phyloP scores from a whole-genome alignment of 1,284 basidiomycete genomes.

The Mycena sp. region DNA sequence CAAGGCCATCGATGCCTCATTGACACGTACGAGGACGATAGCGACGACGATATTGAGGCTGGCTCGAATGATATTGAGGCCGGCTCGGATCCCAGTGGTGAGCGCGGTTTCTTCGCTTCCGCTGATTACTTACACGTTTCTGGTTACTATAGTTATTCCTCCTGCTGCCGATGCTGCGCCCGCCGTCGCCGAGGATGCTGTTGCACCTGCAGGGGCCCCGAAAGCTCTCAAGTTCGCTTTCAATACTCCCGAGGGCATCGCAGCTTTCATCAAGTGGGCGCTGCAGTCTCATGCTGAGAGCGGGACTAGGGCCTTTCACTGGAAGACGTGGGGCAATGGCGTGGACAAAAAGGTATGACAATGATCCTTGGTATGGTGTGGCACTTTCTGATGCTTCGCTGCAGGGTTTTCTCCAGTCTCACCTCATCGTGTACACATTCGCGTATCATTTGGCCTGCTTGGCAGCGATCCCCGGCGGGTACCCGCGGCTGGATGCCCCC shows the following conservation, averaged over 20 bases:
- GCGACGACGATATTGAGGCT: neutral
- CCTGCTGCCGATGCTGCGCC: neutral
- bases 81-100: neutral
- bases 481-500: neutral
- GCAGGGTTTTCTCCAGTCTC: slow-evolving; percentile 6
- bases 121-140: no score
- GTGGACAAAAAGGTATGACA: neutral
- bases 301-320: slow-evolving; percentile 2
- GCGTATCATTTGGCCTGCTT: neutral
- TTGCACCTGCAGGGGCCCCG: neutral
- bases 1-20: neutral
- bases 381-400: neutral
- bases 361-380: neutral
- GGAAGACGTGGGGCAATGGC: slow-evolving; percentile 5
- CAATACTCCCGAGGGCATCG: neutral
- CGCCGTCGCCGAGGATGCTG: no score
- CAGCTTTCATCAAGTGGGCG: neutral
- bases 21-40: neutral
- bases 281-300: neutral
- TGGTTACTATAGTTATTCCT: neutral
- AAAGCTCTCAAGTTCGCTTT: neutral
- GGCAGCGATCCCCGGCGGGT: neutral
- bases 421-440: slow-evolving; percentile 3
- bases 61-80: neutral
- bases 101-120: neutral